A percentile compares a stretch with the other conserved stretches of the same genome.
These are phyloP conservation scores for Pulveroboletus frians DNA, from an alignment of 768 basidiomycete species.

Conservation along the genomic window DNA sequence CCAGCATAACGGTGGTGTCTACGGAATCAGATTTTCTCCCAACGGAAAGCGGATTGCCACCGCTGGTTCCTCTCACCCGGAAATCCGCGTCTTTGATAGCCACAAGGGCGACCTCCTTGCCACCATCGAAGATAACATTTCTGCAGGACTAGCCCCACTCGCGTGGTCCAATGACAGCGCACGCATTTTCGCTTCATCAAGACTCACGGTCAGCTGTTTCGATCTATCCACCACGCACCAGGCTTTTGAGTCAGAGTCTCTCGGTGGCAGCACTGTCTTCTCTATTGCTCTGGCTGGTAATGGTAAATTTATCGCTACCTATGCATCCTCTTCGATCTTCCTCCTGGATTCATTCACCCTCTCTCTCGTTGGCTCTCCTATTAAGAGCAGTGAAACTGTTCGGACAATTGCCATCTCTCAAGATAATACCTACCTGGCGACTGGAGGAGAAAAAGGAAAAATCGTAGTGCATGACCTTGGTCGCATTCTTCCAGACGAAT, in stretches of 20 bases:
- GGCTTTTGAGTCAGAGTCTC: background rate
- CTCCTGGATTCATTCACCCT: background rate
- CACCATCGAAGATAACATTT: background rate
- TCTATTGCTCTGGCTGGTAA: background rate
- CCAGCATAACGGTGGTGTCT: rapidly evolving
- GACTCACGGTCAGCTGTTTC: background rate
- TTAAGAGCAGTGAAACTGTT: background rate
- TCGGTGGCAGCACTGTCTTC: no score
- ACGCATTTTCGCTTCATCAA: background rate
- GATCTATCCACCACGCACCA: background rate
- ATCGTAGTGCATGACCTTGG: background rate
- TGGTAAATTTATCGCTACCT: background rate
- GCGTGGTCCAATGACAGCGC: background rate
- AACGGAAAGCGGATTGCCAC: background rate
- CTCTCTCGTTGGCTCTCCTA: background rate
- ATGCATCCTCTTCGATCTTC: background rate
- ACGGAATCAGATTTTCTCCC: background rate
- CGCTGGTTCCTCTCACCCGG: background rate
- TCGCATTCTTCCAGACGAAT: background rate
- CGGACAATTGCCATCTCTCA: background rate
- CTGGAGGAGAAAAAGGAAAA: background rate
- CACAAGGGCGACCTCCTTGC: background rate
- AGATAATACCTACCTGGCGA: background rate
- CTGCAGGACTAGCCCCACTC: background rate
- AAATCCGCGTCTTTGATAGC: background rate